Evolutionary conservation across 768 basidiomycete species (phyloP).

Genomic region (Suillus luteus): DNA sequence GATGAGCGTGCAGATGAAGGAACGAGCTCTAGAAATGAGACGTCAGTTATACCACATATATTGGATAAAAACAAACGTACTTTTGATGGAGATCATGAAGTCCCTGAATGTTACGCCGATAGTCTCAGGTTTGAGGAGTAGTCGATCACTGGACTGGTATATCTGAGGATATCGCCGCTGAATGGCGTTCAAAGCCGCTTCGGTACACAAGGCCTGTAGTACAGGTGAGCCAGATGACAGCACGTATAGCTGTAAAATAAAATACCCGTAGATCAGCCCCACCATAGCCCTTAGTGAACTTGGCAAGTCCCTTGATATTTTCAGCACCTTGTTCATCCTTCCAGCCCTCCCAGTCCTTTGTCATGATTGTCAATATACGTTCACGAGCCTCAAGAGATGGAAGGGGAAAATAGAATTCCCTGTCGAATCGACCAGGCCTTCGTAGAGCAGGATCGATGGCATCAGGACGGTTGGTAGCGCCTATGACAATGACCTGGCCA

Average conservation of each 20-base stretch:
- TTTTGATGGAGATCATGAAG: constrained; percentile 97
- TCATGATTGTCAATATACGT: constrained; percentile 90
- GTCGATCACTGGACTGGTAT: constrained; percentile 86
- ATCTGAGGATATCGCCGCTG: constrained; percentile 97
- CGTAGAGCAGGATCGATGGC: constrained; percentile 96
- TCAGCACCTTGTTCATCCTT: constrained; percentile 50
- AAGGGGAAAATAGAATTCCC: constrained; percentile 97
- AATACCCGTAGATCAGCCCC: constrained; percentile 94
- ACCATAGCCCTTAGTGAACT: constrained; percentile 94
- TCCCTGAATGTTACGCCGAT: constrained; percentile 86
- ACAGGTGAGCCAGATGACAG: constrained; percentile 10
- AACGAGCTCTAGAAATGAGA: constrained; percentile 59
- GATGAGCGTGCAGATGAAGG: constrained; percentile 94
- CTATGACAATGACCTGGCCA: constrained; percentile 96
- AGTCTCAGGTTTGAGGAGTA: constrained; percentile 81
- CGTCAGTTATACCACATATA: too few species aligned
- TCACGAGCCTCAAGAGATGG: constrained; percentile 83
- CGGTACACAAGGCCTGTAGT: constrained; percentile 86
- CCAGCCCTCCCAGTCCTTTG: constrained; percentile 87
- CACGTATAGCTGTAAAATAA: constrained; percentile 14
- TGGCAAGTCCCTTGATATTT: constrained; percentile 69
- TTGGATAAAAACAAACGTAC: constrained; percentile 45
- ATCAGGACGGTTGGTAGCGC: constrained; percentile 96
- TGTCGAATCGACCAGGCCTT: constrained; percentile 92
- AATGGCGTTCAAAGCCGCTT: constrained; percentile 94